phyloP scores from a whole-genome alignment of 495 filamentous ascomycete genomes.

The Aspergillus sclerotiicarbonarius region DNA sequence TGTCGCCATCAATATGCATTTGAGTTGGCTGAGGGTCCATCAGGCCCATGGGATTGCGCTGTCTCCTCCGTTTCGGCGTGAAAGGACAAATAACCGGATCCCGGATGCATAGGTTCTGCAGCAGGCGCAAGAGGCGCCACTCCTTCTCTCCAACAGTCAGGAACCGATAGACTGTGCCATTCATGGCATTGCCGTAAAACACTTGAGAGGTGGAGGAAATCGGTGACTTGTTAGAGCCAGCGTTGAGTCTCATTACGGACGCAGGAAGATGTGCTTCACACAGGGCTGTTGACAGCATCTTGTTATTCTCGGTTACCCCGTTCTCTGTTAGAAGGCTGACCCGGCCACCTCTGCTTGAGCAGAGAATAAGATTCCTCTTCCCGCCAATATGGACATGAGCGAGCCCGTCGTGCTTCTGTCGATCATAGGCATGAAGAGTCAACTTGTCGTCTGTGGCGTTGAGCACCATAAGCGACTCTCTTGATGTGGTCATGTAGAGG shows the following conservation, averaged over 20 bases:
- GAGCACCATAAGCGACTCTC: conserved; percentile 41
- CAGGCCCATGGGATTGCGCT: conserved; percentile 26
- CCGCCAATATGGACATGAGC: conserved; percentile 37
- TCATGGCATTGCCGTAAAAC: conserved; percentile 59
- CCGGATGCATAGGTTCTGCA: conserved; percentile 58
- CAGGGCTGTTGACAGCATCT: conserved; percentile 25
- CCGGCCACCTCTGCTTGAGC: conserved; percentile 36
- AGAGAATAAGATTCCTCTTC: conserved; percentile 27
- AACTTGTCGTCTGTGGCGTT: conserved; percentile 32
- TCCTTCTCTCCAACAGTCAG: conserved; percentile 51
- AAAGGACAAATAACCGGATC: conserved; percentile 41
- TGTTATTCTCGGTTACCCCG: conserved; percentile 23
- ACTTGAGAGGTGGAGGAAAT: conserved; percentile 14
- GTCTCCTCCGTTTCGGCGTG: conserved; percentile 24
- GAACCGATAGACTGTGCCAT: conserved; percentile 65
- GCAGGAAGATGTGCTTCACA: conserved; percentile 34
- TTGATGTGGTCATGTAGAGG: conserved; percentile 44
- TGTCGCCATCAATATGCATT: conserved; percentile 69
- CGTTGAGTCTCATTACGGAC: conserved; percentile 31
- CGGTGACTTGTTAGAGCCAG: conserved; percentile 16
- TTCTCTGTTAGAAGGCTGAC: conserved; percentile 30
- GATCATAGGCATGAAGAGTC: conserved; percentile 32
- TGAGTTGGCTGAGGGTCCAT: conserved; percentile 34
- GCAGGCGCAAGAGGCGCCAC: conserved; percentile 59
- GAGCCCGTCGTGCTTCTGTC: conserved; percentile 36